These are phyloP conservation scores for Castanospermum australe DNA, from an alignment of 306 rosid species.

Conservation along the genomic window DNA sequence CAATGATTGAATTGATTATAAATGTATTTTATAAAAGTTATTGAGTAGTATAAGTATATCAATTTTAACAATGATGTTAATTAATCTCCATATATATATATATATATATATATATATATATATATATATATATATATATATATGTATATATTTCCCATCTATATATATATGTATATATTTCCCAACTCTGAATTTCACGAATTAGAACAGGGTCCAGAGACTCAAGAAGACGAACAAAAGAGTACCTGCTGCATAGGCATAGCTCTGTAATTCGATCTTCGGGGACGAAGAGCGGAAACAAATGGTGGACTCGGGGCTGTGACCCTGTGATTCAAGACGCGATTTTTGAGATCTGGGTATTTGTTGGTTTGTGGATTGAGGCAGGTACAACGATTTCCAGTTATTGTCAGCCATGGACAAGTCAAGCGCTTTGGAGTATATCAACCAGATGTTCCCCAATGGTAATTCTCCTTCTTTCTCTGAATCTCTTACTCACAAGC, in stretches of 20 bases:
- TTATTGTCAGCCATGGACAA: constrained; percentile 67
- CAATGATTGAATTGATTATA: too few species aligned
- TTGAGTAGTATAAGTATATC: too few species aligned
- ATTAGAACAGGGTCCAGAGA: background rate
- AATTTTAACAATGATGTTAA: too few species aligned
- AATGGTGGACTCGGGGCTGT: background rate
- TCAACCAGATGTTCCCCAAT: constrained; percentile 98
- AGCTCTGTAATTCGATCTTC: constrained; percentile 28
- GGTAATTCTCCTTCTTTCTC: constrained; percentile 40
- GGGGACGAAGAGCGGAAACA: background rate
- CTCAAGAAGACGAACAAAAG: constrained; percentile 14
- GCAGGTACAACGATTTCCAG: background rate
- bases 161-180: too few species aligned
- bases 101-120: too few species aligned
- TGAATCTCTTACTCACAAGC: background rate
- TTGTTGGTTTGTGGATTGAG: background rate
- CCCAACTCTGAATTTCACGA: constrained; percentile 6
- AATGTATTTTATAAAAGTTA: too few species aligned
- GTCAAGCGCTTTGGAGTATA: constrained; percentile 92
- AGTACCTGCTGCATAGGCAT: background rate
- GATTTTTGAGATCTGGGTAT: constrained; percentile 17
- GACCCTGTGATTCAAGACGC: background rate
- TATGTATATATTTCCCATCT: too few species aligned
- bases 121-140: too few species aligned
- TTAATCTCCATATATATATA: too few species aligned